These are phyloP conservation scores for Aspergillus costaricaensis DNA, from an alignment of 2,329 filamentous ascomycete genomes.

Conservation along the genomic window DNA sequence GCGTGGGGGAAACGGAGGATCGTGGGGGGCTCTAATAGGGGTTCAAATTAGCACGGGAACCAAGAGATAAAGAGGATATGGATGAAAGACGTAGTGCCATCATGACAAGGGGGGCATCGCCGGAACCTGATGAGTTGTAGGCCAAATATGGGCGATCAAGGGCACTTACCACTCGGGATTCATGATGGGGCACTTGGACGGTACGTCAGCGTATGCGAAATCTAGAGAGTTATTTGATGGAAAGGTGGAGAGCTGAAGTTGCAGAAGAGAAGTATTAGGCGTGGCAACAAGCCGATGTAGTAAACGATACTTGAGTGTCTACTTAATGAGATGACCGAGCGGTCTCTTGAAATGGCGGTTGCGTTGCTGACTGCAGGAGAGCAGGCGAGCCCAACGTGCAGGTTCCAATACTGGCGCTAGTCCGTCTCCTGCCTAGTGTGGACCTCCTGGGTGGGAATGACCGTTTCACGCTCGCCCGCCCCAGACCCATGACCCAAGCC, in stretches of 20 bases:
- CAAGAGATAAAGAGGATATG: neutral
- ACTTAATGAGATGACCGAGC: slow-evolving; percentile 24
- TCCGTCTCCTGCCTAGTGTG: slow-evolving; percentile 3
- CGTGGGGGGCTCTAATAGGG: slow-evolving; percentile 26
- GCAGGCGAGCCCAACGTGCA: slow-evolving; percentile 32
- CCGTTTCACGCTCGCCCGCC: slow-evolving; percentile 26
- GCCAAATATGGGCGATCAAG: slow-evolving; percentile 12
- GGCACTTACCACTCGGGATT: slow-evolving; percentile 52
- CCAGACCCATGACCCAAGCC: slow-evolving; percentile 15
- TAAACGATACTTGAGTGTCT: slow-evolving; percentile 22
- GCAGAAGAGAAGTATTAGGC: neutral
- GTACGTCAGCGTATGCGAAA: slow-evolving; percentile 10
- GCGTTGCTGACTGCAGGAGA: slow-evolving; percentile 33
- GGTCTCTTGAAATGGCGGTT: slow-evolving; percentile 29
- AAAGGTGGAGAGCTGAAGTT: slow-evolving; percentile 1
- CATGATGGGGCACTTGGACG: slow-evolving; percentile 40
- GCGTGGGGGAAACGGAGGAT: neutral
- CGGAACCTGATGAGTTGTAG: slow-evolving; percentile 11
- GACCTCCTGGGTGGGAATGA: slow-evolving; percentile 12
- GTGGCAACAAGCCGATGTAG: slow-evolving; percentile 17
- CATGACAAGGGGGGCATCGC: slow-evolving; percentile 1
- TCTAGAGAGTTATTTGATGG: neutral
- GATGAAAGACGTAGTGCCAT: neutral
- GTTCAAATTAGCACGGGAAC: slow-evolving; percentile 5
- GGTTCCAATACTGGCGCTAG: slow-evolving; percentile 14